Conservation (phyloP, 306 rosid genomes). For the Pachyrhizus erosus region DNA sequence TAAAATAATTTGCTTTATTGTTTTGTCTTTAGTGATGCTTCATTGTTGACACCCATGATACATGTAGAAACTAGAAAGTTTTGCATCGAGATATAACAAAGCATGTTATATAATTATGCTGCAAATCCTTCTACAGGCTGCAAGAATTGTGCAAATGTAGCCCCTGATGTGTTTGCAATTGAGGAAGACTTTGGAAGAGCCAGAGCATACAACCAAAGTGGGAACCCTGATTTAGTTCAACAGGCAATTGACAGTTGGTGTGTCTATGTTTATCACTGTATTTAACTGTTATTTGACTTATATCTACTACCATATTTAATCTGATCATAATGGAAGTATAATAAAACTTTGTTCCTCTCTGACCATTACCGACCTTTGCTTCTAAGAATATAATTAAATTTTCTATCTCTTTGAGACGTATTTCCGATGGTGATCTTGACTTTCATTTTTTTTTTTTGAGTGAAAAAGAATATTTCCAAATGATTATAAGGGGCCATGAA, state of each 20-base stretch:
- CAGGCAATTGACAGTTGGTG: conserved; percentile 92
- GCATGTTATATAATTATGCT: neutral
- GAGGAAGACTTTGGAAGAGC: conserved; percentile 97
- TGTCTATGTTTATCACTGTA: conserved; percentile 27
- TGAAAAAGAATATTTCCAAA: neutral
- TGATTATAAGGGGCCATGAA: neutral
- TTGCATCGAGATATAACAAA: conserved; percentile 14
- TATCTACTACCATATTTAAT: neutral
- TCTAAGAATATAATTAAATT: neutral
- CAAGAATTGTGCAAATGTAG: conserved; percentile 82
- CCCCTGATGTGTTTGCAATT: conserved; percentile 72
- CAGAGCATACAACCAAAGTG: conserved; percentile 69
- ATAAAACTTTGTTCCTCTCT: no score
- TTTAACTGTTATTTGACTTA: neutral
- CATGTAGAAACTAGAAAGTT: conserved; percentile 21
- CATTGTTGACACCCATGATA: conserved; percentile 20
- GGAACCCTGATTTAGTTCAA: conserved; percentile 61
- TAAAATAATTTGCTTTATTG: neutral
- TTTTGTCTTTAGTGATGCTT: neutral
- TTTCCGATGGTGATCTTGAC: conserved; percentile 14
- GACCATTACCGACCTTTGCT: neutral
- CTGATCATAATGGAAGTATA: no score
- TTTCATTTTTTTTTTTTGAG: neutral
- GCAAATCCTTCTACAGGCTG: conserved; percentile 62
- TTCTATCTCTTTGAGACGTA: neutral